Evolutionary conservation across 164 flowering plant genomes (phyloP), one percentile per base, ranked within the genome.

Genomic region (Aristolochia fimbriata): DNA sequence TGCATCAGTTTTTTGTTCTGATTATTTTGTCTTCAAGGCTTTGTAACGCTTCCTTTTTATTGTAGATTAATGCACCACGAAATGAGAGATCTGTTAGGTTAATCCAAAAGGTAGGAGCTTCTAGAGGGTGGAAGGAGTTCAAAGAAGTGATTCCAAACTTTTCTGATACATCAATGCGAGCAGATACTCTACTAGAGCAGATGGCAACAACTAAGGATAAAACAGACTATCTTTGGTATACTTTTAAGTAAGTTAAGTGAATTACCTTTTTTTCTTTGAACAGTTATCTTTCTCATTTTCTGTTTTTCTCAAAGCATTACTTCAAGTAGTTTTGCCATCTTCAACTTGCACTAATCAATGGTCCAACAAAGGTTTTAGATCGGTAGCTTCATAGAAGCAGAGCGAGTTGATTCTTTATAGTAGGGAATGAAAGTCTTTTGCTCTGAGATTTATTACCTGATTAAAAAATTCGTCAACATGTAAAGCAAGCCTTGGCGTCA

Each of bases 191-290:
- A 22, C 64, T 79, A 50, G 84, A 83, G 62, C 87, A 83, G 41
- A 77, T 71, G 73, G 69, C 55, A 52, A 65, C 69, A 8, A 80
- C 87, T 19, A 75, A 83, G 61, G 84, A 83, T 64, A 61, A 19
- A 52, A 71, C 84, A 21, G 87, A 83, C 60, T 78, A 80, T 57
- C 78, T 83, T 45, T 91, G 98, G 98, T 86, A 91, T 66, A 82
- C 86, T 59, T 58, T 77, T 70, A 86, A 86, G 97, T 91, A 76
- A 73, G 45, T 21, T 15, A 49, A 1, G 52, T 20, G 20, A 49
- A 17, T 6, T 5, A 49, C 6, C 52, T 10, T 1, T 50, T 22
- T 15, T 10, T 24, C 24, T 16, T 17, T 4, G 22, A 49, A 0
- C 22, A 49, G 8, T 10, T 5, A 17, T 17, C 2, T 49, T 20